Evolutionary conservation across 495 filamentous ascomycete genomes (phyloP), one percentile per base, ranked within the genome.

Genomic region (Terfezia claveryi): DNA sequence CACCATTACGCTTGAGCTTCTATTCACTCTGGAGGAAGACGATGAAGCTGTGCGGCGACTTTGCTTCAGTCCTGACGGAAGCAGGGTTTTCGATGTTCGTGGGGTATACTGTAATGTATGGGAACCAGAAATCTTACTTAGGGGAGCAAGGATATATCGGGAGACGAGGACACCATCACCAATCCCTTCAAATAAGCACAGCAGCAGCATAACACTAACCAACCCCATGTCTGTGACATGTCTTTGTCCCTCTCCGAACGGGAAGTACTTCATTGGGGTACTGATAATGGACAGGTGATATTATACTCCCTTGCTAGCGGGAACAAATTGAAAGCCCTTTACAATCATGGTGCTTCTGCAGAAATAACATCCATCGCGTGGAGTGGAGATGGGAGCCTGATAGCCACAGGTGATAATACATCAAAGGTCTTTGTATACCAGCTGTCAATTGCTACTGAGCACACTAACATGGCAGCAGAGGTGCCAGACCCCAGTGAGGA

Each of bases 81-180:
- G 55, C 14, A 57, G 63, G 9, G 37, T 65, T 49, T 66, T 65
- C 36, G 60, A 63, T 37, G 55, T 63, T 11, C 53, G 58, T 14
- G 60, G 52, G 11, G 56, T 60, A 0, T n/a, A 56, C 12, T 65
- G 63, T 37, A 66, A 57, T 37, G 37, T 50, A 27, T 66, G 64
- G 64, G 60, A 66, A 14, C 64, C 64, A 27, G 57, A 66, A 10
- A 53, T 54, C 20, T 51, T 63, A 0, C 50, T 62, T 14, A 55
- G 57, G 14, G 41, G 53, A 17, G 54, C 49, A 6, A 58, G 60
- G 36, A 49, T 53, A 0, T 57, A 64, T 12, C 49, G 56, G 36
- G 49, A 58, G 16, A 52, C 51, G 27, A 49, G 52, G 4, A 20
- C 58, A 11, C 41, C 54, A 23, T 17, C 49, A 8, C 55, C 58